Conservation (phyloP, 805 yeast species). For the Wickerhamiella galacta region DNA sequence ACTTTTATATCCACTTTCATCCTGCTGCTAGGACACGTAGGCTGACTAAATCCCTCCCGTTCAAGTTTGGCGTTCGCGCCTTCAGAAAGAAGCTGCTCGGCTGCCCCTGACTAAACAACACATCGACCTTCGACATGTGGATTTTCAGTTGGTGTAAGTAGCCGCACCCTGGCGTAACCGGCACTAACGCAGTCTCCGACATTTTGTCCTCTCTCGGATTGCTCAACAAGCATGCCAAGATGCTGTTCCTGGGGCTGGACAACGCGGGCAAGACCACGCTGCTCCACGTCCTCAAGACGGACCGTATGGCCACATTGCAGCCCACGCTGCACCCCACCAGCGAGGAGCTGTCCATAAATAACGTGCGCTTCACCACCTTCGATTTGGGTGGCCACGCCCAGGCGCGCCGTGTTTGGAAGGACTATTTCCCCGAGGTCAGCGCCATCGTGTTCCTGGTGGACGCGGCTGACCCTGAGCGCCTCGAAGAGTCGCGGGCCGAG, state of each 20-base stretch:
- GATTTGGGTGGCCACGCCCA: slow-evolving; percentile 98
- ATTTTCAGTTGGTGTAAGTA: slow-evolving; percentile 31
- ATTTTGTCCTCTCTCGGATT: slow-evolving; percentile 63
- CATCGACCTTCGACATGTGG: slow-evolving; percentile 24
- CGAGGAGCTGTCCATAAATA: slow-evolving; percentile 93
- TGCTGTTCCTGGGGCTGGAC: slow-evolving; percentile 88
- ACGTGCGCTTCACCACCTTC: slow-evolving; percentile 91
- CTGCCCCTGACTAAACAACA: too few species aligned
- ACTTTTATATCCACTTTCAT: slow-evolving; percentile 32
- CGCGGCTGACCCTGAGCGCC: slow-evolving; percentile 91
- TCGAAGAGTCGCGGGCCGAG: slow-evolving; percentile 88
- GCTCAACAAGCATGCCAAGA: slow-evolving; percentile 91
- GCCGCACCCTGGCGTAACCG: too few species aligned
- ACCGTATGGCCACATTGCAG: slow-evolving; percentile 91
- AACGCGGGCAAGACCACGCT: slow-evolving; percentile 95
- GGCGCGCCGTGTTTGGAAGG: slow-evolving; percentile 99
- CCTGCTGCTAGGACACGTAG: too few species aligned
- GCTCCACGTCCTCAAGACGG: slow-evolving; percentile 76
- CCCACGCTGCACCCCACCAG: slow-evolving; percentile 97
- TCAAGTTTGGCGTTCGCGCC: too few species aligned
- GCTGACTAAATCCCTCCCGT: too few species aligned
- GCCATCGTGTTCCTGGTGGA: slow-evolving; percentile 94
- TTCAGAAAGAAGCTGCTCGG: neutral
- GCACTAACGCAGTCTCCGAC: slow-evolving; percentile 43
- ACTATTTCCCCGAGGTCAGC: slow-evolving; percentile 97